These are phyloP conservation scores for Boletus subluridellus DNA, from an alignment of 1,284 basidiomycete species.

Conservation along the genomic window DNA sequence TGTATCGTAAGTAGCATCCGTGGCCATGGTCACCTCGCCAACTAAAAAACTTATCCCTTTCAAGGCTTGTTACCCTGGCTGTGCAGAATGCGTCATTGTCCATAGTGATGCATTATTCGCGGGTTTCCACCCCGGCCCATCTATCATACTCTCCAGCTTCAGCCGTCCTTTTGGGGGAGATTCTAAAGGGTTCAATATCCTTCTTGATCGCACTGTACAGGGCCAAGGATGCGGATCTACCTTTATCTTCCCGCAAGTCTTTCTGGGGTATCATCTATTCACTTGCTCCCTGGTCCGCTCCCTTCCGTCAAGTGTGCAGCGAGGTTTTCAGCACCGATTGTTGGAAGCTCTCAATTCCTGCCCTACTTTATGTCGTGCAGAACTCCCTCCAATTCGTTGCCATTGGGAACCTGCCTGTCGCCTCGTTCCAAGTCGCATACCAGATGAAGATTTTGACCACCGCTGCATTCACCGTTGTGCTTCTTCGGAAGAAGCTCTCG, in stretches of 20 bases:
- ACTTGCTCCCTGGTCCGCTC: constrained; percentile 42
- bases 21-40: not conserved
- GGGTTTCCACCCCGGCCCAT: constrained; percentile 74
- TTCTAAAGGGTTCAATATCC: constrained; percentile 91
- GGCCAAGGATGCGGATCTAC: constrained; percentile 39
- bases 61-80: constrained; percentile 86
- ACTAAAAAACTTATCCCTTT: constrained; percentile 1
- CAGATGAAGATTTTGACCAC: constrained; percentile 97
- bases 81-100: constrained; percentile 95
- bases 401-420: constrained; percentile 85
- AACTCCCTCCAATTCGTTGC: constrained; percentile 96
- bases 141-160: constrained; percentile 87
- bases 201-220: constrained; percentile 65
- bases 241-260: constrained; percentile 48
- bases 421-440: constrained; percentile 90
- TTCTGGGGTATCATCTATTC: constrained; percentile 36
- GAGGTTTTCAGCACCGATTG: constrained; percentile 78
- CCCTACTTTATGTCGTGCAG: constrained; percentile 92
- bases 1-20: constrained; percentile 48
- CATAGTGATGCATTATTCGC: constrained; percentile 95
- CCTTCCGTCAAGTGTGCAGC: constrained; percentile 53
- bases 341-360: constrained; percentile 96
- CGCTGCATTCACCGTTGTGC: constrained; percentile 83
- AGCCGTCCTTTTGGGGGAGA: constrained; percentile 90
- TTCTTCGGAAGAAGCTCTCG: constrained; percentile 74